Evolutionary conservation across 768 basidiomycete genomes (phyloP), one percentile per base, ranked within the genome.

Genomic region (Zangia roseola): DNA sequence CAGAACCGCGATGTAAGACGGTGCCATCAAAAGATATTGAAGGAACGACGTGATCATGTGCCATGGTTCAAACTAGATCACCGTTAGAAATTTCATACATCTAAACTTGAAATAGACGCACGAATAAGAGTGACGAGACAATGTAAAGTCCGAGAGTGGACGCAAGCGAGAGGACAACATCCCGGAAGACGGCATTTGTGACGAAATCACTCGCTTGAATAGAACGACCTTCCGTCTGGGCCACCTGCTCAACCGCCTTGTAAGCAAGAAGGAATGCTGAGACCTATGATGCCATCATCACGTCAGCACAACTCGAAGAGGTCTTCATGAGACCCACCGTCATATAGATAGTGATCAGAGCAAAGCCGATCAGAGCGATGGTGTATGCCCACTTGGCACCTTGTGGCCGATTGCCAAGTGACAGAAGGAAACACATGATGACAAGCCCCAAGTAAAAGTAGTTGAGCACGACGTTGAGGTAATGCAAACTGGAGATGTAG

Each of bases 1-100:
- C 45, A 98, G 77, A 12, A 98, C 90, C 46, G 86, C 81, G 63
- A 95, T 95, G 60, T 94, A 97, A 0, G 92, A 92, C 3, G 95
- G 95, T 0, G 93, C 90, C 76, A 97, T 83, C 52, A 97, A 78
- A 20, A 89, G 67, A 62, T 94, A 95, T 65, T 94, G 95, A n/a
- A 94, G 23, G 71, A 98, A 94, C 6, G 88, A 91, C 0, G 97
- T 97, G 60, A 99, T 76, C 92, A 99, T 90, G 66, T 99, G 97
- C 92, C 94, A 97, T 2, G 95, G 95, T 57, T 98, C 94, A 58
- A 97, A 84, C 84, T 95, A 62, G 44, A 45, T 13, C n/a, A 25
- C 31, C 10, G 39, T 40, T 30, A 38, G 36, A 25, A 37, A 19
- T 41, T 19, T 6, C 40, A 24, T 7, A 25, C 30, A 6, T 6